Base-by-base conservation (phyloP, 768 basidiomycete genomes). In the Wakefieldia striispora region DNA sequence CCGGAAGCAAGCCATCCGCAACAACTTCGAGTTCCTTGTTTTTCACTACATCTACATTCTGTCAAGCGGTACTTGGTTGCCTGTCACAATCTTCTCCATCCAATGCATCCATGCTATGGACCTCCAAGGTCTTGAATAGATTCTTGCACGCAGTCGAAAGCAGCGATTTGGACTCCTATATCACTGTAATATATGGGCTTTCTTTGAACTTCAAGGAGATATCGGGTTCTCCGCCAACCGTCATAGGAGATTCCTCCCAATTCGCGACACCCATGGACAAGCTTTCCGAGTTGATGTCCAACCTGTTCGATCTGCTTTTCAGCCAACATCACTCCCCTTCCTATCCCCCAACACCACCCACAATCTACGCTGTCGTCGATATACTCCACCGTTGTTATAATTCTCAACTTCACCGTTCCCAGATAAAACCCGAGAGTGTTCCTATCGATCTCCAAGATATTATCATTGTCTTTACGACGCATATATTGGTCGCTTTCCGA, bases 61-160 rank as follows among this genome's bases (percentile, higher is more conserved):
- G 51, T 40, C 57, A 53, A 20, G 65, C 20, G 45, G 54, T 57
- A 41, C 56, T 49, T 49, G 43, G 12, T 20, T 29, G 16, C 26
- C 51, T 58, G 34, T 64, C 45, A 21, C 56, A 24, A 40, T 64
- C 63, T 12, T 58, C 63, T 13, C 55, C 57, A 16, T 59, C 59
- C 3, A 78, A 75, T 50, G 60, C 66, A 6, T 51, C 61, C 20
- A 48, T 66, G 47, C 60, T 68, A 33, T 82, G 78, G 77, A 63
- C 70, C 13, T 76, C 71, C 51, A 74, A 71, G 54, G 74, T 72
- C 10, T 54, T 75, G 14, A 59, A 69, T 31, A 72, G 60, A 8
- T 60, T 79, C 38, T 68, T 65, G 3, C 59, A 65, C n/a, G 50
- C 53, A 4, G 41, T 75, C 20, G 66, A 64, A 46, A 47, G 42